Evolutionary conservation across 345 rosid genomes (phyloP).

Genomic region (Lenwebbia sp.): DNA sequence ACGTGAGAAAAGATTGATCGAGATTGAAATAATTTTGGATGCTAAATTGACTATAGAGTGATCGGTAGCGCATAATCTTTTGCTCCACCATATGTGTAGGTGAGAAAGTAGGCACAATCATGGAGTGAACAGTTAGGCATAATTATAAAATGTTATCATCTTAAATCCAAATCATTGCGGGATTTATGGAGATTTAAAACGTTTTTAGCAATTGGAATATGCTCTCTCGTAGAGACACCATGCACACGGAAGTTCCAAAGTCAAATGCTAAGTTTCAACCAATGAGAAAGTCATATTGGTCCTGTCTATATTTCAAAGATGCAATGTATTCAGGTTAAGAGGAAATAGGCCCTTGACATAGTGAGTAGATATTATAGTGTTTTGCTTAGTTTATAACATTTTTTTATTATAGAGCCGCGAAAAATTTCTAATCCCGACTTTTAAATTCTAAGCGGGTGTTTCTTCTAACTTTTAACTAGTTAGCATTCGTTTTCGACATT

Average conservation of each 20-base stretch:
- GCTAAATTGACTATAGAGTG: neutral
- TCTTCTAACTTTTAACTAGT: neutral
- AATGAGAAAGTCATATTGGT: neutral
- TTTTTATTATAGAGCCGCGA: neutral
- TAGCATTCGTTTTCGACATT: fast-evolving
- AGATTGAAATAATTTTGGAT: neutral
- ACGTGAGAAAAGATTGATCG: neutral
- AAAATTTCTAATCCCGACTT: neutral
- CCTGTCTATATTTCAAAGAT: neutral
- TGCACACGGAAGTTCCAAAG: neutral
- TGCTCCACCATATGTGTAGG: neutral
- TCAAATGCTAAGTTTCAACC: neutral
- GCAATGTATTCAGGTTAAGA: neutral
- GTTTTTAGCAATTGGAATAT: neutral
- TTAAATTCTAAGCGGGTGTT: neutral
- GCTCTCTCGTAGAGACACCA: neutral
- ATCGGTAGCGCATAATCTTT: neutral
- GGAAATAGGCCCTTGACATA: neutral
- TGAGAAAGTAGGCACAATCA: neutral
- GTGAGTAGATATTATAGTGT: neutral
- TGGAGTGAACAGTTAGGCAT: neutral
- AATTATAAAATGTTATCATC: neutral
- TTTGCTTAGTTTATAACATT: neutral
- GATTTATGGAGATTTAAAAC: neutral
- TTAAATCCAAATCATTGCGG: neutral